Conservation (phyloP, 176 grass and related monocot genomes). For the Oryza nivara region DNA sequence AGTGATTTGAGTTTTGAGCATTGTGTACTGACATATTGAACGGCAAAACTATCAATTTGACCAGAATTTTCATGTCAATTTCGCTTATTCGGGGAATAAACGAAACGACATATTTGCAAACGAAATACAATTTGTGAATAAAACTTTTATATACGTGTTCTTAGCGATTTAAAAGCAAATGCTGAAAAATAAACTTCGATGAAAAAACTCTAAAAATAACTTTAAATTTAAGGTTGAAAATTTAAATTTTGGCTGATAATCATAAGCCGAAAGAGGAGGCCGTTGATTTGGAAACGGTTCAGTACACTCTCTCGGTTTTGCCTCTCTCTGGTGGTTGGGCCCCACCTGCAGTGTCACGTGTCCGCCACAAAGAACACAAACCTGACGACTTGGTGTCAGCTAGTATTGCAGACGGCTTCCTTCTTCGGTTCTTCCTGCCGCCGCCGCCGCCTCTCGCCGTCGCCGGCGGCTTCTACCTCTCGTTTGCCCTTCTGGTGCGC, state of each 20-base stretch:
- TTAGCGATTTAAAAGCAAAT: too few species aligned
- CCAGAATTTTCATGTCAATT: background rate
- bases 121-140: too few species aligned
- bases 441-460: background rate
- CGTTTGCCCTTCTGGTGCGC: background rate
- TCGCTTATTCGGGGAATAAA: too few species aligned
- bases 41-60: background rate
- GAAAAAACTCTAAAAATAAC: too few species aligned
- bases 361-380: background rate
- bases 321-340: background rate
- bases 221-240: too few species aligned
- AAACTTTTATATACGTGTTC: too few species aligned
- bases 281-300: background rate
- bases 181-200: too few species aligned
- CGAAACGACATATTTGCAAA: too few species aligned
- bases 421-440: too few species aligned
- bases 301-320: background rate
- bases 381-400: background rate
- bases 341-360: slow-evolving; percentile 32
- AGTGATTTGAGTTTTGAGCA: slow-evolving; percentile 7
- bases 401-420: background rate
- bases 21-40: slow-evolving; percentile 3
- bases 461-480: background rate
- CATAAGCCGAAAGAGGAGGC: too few species aligned
- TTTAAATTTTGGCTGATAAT: too few species aligned